phyloP scores from a whole-genome alignment of 805 yeast genomes.

The Debaryomyces castellii region DNA sequence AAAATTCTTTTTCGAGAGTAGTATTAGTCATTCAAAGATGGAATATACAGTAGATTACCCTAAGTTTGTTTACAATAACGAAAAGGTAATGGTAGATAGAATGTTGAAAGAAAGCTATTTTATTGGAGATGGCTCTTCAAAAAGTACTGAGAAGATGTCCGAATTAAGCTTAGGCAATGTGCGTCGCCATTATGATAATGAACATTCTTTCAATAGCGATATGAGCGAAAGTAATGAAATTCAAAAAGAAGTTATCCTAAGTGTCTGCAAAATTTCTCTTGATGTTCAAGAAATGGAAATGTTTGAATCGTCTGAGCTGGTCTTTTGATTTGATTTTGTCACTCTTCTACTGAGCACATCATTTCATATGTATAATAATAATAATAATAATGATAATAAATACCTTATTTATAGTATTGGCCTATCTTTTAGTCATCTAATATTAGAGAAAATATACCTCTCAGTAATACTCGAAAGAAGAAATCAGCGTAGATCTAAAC shows the following conservation, averaged over 20 bases:
- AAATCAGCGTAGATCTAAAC: too few species aligned
- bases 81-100: neutral
- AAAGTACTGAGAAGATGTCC: neutral
- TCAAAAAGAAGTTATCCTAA: too few species aligned
- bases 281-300: neutral
- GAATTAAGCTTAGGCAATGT: neutral
- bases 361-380: too few species aligned
- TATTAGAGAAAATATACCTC: too few species aligned
- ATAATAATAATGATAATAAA: too few species aligned
- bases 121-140: neutral
- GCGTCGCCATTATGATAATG: neutral
- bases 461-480: too few species aligned
- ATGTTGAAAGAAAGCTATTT: neutral
- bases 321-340: neutral
- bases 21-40: conserved; percentile 3
- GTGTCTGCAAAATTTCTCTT: neutral
- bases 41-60: neutral
- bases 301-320: neutral
- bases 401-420: too few species aligned
- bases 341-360: neutral
- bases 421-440: too few species aligned
- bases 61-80: neutral
- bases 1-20: conserved; percentile 1
- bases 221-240: neutral
- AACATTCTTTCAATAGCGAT: neutral